Base-by-base conservation (phyloP, 164 flowering plant genomes). In the Sedum album region DNA sequence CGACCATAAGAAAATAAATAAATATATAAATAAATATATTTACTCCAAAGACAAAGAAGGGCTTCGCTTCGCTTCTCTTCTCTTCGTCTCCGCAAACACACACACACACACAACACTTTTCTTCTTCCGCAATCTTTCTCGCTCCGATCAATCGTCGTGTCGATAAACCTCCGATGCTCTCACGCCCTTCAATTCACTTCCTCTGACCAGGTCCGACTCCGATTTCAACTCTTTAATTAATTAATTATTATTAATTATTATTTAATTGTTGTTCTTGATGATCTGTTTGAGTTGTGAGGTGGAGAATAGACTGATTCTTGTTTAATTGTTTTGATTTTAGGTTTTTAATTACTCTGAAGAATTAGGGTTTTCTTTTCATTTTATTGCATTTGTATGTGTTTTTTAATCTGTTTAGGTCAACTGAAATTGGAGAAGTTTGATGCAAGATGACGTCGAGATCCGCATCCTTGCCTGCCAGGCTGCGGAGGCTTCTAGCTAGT, bases 381-480 rank as follows among this genome's bases (percentile, higher is more conserved):
- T n/a, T n/a, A n/a, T n/a, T n/a, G n/a, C n/a, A n/a, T n/a, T n/a
- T n/a, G n/a, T 25, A 6, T 57, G 31, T 57, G 31, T 57, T 13
- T 28, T 26, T 28, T 17, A 11, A n/a, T n/a, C n/a, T n/a, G n/a
- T 28, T 28, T 57, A 57, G 62, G 62, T 57, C 6, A 57, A 26
- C 62, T 57, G 62, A 57, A 57, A 57, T 57, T 57, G 31, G 62
- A 28, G 33, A 57, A 57, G 31, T 57, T 57, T 57, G 62, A 57
- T 57, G 62, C 28, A 57, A 28, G n/a, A 57, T 57, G 62, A 57
- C 62, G 5, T 57, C 62, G 5, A 57, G 62, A 57, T 57, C 35
- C 7, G 31, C 62, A 26, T 57, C 62, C 33, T 57, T 57, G 62
- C 62, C 62, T 13, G 62, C 62, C 7, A 57, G 62, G 62, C 62